These are phyloP conservation scores for Aspergillus diversus DNA, from an alignment of 495 filamentous ascomycete species.

Conservation along the genomic window DNA sequence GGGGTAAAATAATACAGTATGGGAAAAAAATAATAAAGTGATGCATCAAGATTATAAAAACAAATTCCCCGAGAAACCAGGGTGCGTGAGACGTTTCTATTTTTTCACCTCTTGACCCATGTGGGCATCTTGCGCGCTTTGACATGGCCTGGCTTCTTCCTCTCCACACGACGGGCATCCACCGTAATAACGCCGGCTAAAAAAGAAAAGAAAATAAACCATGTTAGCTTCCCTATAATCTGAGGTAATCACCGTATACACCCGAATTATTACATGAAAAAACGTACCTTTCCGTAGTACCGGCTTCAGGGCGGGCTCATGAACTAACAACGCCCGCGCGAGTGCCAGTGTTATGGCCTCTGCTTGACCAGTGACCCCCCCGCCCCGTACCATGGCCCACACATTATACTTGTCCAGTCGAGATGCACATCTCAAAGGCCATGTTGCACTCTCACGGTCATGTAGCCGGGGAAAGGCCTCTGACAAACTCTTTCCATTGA, in stretches of 20 bases:
- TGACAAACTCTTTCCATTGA: constrained; percentile 84
- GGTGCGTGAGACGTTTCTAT: constrained; percentile 18
- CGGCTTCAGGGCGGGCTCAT: constrained; percentile 89
- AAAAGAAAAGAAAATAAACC: constrained; percentile 30
- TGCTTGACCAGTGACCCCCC: constrained; percentile 92
- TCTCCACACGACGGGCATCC: constrained; percentile 89
- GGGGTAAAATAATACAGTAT: constrained; percentile 32
- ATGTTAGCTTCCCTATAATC: constrained; percentile 7
- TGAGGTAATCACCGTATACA: constrained; percentile 1
- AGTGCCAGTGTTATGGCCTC: constrained; percentile 94
- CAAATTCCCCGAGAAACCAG: constrained; percentile 11
- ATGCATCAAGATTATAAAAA: constrained; percentile 3
- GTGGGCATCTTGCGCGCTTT: constrained; percentile 98
- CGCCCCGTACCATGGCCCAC: constrained; percentile 80
- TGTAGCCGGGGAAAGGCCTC: constrained; percentile 84
- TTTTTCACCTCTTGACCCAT: constrained; percentile 81
- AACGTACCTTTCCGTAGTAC: constrained; percentile 83
- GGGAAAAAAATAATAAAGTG: constrained; percentile 21
- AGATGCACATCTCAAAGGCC: constrained; percentile 82
- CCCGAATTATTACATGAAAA: background rate
- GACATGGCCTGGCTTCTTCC: constrained; percentile 94
- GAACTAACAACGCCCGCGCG: constrained; percentile 82
- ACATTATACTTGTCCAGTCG: constrained; percentile 96
- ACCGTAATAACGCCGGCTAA: constrained; percentile 90
- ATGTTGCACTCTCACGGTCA: constrained; percentile 92